phyloP scores from a whole-genome alignment of 208 protist species.

The Trypanosoma congolense region DNA sequence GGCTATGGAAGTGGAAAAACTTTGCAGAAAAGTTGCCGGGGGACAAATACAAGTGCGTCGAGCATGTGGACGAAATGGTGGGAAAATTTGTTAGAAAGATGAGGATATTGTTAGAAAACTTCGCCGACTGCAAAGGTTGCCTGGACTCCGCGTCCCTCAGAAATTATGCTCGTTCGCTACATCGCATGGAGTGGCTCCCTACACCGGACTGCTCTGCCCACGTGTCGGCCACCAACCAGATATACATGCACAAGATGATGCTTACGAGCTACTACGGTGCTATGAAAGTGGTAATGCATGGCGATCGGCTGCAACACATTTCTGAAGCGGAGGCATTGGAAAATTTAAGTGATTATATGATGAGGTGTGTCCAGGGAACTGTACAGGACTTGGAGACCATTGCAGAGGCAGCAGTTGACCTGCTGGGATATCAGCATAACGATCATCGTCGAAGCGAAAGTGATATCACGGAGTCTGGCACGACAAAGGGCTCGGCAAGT shows the following conservation, averaged over 20 bases:
- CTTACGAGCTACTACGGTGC: conserved; percentile 74
- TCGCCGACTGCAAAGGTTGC: conserved; percentile 50
- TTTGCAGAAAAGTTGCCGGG: conserved; percentile 45
- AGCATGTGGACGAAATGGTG: conserved; percentile 59
- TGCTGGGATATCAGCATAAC: conserved; percentile 30
- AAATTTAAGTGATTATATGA: conserved; percentile 60
- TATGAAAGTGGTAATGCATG: conserved; percentile 64
- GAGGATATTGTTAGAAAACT: conserved; percentile 61
- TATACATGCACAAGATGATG: conserved; percentile 79
- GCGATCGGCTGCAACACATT: conserved; percentile 31
- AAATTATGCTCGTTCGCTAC: conserved; percentile 27
- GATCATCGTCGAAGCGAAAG: conserved; percentile 8
- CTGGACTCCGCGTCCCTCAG: conserved; percentile 44
- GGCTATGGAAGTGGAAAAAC: conserved; percentile 78
- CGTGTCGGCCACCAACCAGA: conserved; percentile 65
- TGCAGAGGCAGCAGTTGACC: conserved; percentile 44
- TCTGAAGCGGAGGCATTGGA: conserved; percentile 43
- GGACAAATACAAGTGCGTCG: conserved; percentile 58
- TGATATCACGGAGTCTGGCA: background rate
- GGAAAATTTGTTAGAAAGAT: conserved; percentile 53
- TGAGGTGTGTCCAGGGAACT: conserved; percentile 53
- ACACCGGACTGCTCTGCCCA: conserved; percentile 72
- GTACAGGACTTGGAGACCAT: conserved; percentile 63
- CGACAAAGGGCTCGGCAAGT: background rate
- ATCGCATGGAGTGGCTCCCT: conserved; percentile 70